phyloP scores from a whole-genome alignment of 2,329 filamentous ascomycete genomes.

The Aspergillus fijiensis region DNA sequence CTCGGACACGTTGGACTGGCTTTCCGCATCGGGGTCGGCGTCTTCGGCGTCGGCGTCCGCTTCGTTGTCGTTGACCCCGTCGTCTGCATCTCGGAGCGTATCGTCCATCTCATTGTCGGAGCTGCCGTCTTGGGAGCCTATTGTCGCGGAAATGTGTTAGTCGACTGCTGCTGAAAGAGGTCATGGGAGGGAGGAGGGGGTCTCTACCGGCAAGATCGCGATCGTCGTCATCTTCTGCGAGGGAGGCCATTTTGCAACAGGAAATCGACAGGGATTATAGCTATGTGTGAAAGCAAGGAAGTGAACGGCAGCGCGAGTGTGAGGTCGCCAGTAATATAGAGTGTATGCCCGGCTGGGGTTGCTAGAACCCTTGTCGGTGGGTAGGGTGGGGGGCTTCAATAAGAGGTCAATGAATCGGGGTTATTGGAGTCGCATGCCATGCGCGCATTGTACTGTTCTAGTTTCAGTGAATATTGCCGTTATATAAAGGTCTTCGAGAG shows the following conservation, averaged over 20 bases:
- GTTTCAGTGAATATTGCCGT: neutral
- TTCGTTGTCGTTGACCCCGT: slow-evolving; percentile 41
- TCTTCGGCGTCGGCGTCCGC: slow-evolving; percentile 36
- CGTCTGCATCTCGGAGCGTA: slow-evolving; percentile 45
- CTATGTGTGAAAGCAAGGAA: neutral
- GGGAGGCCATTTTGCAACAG: slow-evolving; percentile 30
- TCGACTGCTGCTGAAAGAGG: slow-evolving; percentile 7
- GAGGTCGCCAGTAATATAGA: neutral
- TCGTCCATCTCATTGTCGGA: slow-evolving; percentile 52
- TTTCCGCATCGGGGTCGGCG: slow-evolving; percentile 37
- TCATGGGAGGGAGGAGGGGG: neutral
- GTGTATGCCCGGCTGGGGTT: neutral
- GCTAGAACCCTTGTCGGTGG: neutral
- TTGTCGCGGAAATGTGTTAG: neutral
- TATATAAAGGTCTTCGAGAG: neutral
- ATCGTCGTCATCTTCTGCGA: slow-evolving; percentile 44
- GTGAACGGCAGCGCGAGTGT: neutral
- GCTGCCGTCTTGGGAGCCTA: slow-evolving; percentile 50
- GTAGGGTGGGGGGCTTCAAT: neutral
- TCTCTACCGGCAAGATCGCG: slow-evolving; percentile 41
- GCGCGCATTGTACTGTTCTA: neutral
- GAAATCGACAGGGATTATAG: neutral
- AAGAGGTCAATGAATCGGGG: neutral
- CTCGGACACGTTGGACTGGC: slow-evolving; percentile 43
- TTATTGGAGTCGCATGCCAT: neutral